These are phyloP conservation scores for Xanthoparmelia taractica DNA, from an alignment of 495 filamentous ascomycete species.

Conservation along the genomic window DNA sequence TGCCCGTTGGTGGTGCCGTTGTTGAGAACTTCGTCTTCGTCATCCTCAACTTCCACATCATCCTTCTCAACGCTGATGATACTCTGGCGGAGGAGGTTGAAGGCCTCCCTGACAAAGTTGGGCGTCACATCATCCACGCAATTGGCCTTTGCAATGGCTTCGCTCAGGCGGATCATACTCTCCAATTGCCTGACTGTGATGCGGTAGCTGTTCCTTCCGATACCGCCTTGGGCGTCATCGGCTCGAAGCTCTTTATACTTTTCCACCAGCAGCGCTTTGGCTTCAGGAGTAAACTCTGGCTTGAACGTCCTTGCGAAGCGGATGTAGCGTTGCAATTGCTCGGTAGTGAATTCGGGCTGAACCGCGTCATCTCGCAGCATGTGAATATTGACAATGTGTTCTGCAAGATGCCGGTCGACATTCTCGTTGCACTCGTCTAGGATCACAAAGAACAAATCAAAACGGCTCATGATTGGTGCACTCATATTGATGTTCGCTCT, in stretches of 20 bases:
- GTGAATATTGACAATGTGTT: constrained; percentile 93
- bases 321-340: constrained; percentile 95
- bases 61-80: constrained; percentile 98
- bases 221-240: constrained; percentile 89
- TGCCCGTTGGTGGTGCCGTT: constrained; percentile 27
- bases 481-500: constrained; percentile 96
- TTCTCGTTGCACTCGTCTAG: constrained; percentile 93
- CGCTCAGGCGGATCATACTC: constrained; percentile 84
- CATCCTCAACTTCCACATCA: constrained; percentile 92
- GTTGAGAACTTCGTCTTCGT: constrained; percentile 41
- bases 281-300: constrained; percentile 83
- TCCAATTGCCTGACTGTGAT: constrained; percentile 97
- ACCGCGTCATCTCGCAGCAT: constrained; percentile 85
- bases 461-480: constrained; percentile 97
- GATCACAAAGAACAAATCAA: constrained; percentile 98
- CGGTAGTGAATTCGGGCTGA: constrained; percentile 86
- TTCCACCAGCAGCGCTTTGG: constrained; percentile 74
- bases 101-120: constrained; percentile 83
- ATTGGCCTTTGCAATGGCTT: constrained; percentile 95
- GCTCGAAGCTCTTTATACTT: constrained; percentile 94
- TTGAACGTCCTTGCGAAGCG: constrained; percentile 92
- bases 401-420: constrained; percentile 80
- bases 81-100: constrained; percentile 77
- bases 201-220: constrained; percentile 86
- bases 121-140: constrained; percentile 86